Conservation (phyloP, 2,329 filamentous ascomycete genomes). For the Nemania diffusa region DNA sequence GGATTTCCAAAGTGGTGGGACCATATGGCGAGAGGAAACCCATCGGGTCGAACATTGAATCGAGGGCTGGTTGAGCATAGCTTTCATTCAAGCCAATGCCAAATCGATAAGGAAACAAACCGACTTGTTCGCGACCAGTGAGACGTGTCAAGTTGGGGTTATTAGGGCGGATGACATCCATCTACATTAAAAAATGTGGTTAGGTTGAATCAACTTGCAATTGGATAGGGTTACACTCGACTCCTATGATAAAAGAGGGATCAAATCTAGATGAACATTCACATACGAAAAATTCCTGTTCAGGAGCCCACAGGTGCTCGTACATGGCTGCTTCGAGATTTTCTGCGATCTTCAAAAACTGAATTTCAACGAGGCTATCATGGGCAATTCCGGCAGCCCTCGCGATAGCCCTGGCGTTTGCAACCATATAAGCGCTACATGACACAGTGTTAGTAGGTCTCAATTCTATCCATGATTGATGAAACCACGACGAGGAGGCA, state of each 20-base stretch:
- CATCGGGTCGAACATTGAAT: slow-evolving; percentile 50
- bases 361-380: slow-evolving; percentile 44
- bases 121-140: slow-evolving; percentile 54
- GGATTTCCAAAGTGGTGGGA: slow-evolving; percentile 56
- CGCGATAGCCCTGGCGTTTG: slow-evolving; percentile 54
- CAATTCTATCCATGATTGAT: not conserved
- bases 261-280: not conserved
- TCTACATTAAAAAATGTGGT: slow-evolving; percentile 20
- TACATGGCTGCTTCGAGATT: slow-evolving; percentile 51
- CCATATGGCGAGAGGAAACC: slow-evolving; percentile 54
- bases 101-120: slow-evolving; percentile 56
- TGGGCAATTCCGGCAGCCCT: slow-evolving; percentile 50
- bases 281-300: slow-evolving; percentile 53
- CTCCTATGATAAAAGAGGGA: not conserved
- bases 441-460: slow-evolving; percentile 8
- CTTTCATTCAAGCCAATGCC: slow-evolving; percentile 51
- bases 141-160: slow-evolving; percentile 52
- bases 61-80: slow-evolving; percentile 48
- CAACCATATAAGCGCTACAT: slow-evolving; percentile 54
- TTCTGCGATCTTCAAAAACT: slow-evolving; percentile 50
- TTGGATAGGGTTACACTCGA: too few species aligned
- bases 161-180: slow-evolving; percentile 49
- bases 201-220: too few species aligned
- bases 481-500: not conserved
- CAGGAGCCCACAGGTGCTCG: slow-evolving; percentile 52